phyloP scores from a whole-genome alignment of 176 grass and related monocot species.

The Paspalum notatum region DNA sequence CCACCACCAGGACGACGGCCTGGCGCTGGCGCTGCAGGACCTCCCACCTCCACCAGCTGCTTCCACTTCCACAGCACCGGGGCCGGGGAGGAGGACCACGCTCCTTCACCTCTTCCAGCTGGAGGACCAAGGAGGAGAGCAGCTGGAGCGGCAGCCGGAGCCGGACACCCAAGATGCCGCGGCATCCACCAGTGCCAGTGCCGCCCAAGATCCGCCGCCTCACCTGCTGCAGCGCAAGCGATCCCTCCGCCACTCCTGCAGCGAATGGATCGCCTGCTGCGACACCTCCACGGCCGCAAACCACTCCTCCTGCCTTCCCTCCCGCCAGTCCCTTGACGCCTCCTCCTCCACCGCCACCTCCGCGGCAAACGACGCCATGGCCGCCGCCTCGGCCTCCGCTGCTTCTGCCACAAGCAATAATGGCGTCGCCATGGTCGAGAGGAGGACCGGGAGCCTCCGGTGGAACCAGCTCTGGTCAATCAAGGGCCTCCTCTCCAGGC shows the following conservation, averaged over 20 bases:
- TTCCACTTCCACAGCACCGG: not conserved
- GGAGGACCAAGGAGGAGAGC: slow-evolving; percentile 45
- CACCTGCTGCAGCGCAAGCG: slow-evolving; percentile 52
- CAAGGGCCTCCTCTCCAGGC: slow-evolving; percentile 47
- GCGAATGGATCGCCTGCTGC: slow-evolving; percentile 67
- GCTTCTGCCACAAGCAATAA: not conserved
- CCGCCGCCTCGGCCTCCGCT: not conserved
- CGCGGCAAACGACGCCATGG: not conserved
- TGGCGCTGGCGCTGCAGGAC: no score
- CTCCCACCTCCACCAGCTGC: not conserved
- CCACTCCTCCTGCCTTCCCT: slow-evolving; percentile 60
- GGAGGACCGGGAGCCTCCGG: slow-evolving; percentile 31
- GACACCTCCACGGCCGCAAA: slow-evolving; percentile 41
- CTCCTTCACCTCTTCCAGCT: slow-evolving; percentile 64
- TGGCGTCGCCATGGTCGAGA: slow-evolving; percentile 3
- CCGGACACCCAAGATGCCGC: not conserved
- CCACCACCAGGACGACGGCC: no score
- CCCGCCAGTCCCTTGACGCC: slow-evolving; percentile 71
- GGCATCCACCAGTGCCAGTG: not conserved
- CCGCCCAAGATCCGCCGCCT: slow-evolving; percentile 22
- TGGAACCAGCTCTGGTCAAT: slow-evolving; percentile 58
- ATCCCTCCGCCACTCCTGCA: slow-evolving; percentile 60
- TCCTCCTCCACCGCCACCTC: slow-evolving; percentile 27
- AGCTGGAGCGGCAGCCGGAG: not conserved
- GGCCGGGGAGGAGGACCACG: slow-evolving; percentile 35